Evolutionary conservation across 371 early-diverging fungal genomes (phyloP).

Genomic region (Mortierella sp.): DNA sequence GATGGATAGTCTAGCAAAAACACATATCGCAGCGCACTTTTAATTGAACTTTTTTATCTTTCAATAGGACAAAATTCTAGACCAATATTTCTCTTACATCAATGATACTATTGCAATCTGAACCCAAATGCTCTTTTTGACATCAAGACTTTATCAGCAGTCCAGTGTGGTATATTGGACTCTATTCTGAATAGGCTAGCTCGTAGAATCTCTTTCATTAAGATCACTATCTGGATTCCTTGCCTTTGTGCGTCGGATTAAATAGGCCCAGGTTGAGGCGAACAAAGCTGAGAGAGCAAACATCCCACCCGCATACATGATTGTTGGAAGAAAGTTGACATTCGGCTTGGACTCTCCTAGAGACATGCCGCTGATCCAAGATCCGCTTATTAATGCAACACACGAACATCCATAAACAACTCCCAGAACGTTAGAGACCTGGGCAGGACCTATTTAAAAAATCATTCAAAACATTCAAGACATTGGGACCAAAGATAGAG

Average conservation of each 20-base stretch:
- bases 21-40: too few relatives aligned
- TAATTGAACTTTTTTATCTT: too few relatives aligned
- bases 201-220: background rate
- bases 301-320: slow-evolving; percentile 23
- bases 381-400: slow-evolving; percentile 18
- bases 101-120: too few relatives aligned
- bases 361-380: slow-evolving; percentile 21
- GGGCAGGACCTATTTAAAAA: slow-evolving; percentile 10
- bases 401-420: slow-evolving; percentile 25
- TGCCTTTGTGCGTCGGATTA: slow-evolving; percentile 1
- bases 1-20: too few relatives aligned
- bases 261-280: slow-evolving; percentile 16
- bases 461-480: background rate
- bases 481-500: background rate
- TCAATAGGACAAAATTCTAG: too few relatives aligned
- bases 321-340: slow-evolving; percentile 13
- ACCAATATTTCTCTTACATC: too few relatives aligned
- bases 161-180: too few relatives aligned
- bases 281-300: slow-evolving; percentile 18
- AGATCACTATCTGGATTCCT: background rate
- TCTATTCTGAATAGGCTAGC: too few relatives aligned
- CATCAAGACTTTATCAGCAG: too few relatives aligned
- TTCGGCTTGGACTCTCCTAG: slow-evolving; percentile 16
- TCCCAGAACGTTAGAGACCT: slow-evolving; percentile 20
- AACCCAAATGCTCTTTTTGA: too few relatives aligned